These are phyloP conservation scores for Garcileccinum viscosum DNA, from an alignment of 1,284 basidiomycete species.

Conservation along the genomic window DNA sequence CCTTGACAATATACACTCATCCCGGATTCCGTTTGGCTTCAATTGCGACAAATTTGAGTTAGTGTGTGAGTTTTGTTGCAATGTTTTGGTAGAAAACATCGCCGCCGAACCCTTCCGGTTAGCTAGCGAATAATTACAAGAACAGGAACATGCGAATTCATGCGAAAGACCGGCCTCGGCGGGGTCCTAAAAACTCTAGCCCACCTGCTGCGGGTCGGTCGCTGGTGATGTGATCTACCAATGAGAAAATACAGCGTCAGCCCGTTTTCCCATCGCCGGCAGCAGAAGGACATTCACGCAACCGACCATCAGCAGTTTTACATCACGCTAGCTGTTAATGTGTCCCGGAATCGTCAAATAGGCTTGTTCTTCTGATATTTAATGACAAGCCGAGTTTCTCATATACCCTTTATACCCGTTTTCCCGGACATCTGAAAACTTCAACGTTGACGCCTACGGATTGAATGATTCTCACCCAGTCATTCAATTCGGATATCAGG, in stretches of 20 bases:
- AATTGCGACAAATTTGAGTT: constrained; percentile 15
- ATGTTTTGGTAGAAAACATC: not conserved
- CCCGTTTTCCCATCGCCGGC: constrained; percentile 37
- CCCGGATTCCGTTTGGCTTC: constrained; percentile 1
- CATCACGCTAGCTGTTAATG: constrained; percentile 41
- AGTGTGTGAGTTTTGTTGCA: constrained; percentile 3
- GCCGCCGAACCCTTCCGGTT: constrained; percentile 1
- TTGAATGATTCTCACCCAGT: constrained; percentile 36
- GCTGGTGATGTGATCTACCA: constrained; percentile 28
- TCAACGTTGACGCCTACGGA: constrained; percentile 25
- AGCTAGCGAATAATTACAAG: constrained; percentile 7
- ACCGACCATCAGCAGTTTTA: constrained; percentile 40
- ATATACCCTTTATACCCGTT: constrained; percentile 19
- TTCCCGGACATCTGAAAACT: constrained; percentile 13
- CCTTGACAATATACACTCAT: not conserved
- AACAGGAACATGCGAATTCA: constrained; percentile 1
- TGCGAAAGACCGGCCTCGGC: constrained; percentile 12
- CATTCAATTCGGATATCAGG: constrained; percentile 25
- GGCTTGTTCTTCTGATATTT: constrained; percentile 36
- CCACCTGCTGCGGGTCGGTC: constrained; percentile 20
- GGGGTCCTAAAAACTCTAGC: constrained; percentile 41
- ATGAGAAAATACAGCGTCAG: constrained; percentile 24
- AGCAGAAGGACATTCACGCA: constrained; percentile 26
- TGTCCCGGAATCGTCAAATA: constrained; percentile 29
- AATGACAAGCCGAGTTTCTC: constrained; percentile 29